Evolutionary conservation across 495 filamentous ascomycete species (phyloP).

Genomic region (Xylaria cubensis): DNA sequence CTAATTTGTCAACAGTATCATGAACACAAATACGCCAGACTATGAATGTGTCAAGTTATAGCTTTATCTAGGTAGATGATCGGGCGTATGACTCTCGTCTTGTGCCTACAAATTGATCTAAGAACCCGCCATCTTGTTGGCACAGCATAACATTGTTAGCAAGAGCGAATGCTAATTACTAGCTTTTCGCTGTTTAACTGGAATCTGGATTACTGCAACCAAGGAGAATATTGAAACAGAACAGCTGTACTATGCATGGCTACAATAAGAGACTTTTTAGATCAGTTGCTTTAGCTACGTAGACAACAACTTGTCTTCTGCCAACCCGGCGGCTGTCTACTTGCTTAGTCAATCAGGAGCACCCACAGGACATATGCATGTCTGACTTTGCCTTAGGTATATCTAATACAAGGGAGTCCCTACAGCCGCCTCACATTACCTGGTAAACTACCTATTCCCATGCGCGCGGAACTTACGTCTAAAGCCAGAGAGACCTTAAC

Average conservation of each 20-base stretch:
- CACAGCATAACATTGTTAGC: neutral
- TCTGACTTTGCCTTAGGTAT: too few relatives aligned
- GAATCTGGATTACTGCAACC: neutral
- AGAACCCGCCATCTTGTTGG: neutral
- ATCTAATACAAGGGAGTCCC: neutral
- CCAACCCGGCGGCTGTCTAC: neutral
- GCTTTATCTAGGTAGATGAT: neutral
- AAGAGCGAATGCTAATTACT: neutral
- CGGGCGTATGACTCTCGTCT: neutral
- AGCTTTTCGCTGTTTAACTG: neutral
- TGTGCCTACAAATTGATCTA: neutral
- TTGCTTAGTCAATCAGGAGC: neutral
- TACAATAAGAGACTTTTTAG: neutral
- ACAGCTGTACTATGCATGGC: neutral
- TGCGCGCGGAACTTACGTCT: too few relatives aligned
- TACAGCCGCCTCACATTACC: neutral
- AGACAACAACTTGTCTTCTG: neutral
- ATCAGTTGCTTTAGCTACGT: neutral
- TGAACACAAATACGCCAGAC: neutral
- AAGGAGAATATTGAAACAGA: neutral
- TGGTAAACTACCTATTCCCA: too few relatives aligned
- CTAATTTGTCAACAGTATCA: conserved; percentile 18
- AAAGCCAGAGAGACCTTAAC: too few relatives aligned
- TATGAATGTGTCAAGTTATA: neutral
- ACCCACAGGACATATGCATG: neutral